phyloP scores from a whole-genome alignment of 1,284 basidiomycete genomes.

The Prillingera fragicola region DNA sequence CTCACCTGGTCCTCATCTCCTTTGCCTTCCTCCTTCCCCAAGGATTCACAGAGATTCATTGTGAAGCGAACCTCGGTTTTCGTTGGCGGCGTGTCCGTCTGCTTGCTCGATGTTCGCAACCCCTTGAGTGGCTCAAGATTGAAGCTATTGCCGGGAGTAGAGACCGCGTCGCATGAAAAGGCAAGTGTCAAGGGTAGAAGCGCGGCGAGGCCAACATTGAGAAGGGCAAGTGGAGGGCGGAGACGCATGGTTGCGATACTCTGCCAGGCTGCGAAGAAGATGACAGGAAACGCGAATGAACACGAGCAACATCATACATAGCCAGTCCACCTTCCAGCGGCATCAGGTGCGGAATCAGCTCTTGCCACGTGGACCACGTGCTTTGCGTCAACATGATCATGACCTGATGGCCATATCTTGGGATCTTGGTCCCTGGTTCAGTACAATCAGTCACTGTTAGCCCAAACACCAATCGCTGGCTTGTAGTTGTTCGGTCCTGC shows the following conservation, averaged over 20 bases:
- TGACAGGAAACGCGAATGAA: too few species aligned
- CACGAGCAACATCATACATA: too few species aligned
- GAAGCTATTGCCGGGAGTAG: conserved; percentile 10
- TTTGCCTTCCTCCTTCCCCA: conserved; percentile 26
- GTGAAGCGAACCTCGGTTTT: conserved; percentile 32
- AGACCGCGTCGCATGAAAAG: conserved; percentile 5
- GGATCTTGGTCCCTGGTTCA: too few species aligned
- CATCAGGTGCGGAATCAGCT: too few species aligned
- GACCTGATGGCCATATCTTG: too few species aligned
- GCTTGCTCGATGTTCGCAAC: conserved; percentile 21
- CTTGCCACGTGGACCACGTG: too few species aligned
- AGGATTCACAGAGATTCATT: conserved; percentile 35
- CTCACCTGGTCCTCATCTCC: conserved; percentile 44
- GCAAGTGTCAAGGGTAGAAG: neutral
- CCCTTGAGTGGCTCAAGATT: conserved; percentile 35
- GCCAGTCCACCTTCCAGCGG: too few species aligned
- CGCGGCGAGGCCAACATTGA: neutral
- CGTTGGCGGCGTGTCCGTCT: conserved; percentile 41
- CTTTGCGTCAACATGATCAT: too few species aligned
- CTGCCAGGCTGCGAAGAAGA: too few species aligned
- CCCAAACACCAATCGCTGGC: too few species aligned
- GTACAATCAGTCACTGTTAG: too few species aligned
- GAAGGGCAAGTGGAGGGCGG: neutral
- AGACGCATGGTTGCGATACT: conserved; percentile 3
- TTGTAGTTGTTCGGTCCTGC: too few species aligned